Evolutionary conservation across 208 protist genomes (phyloP).

Genomic region (Balamuthia mandrillaris): DNA sequence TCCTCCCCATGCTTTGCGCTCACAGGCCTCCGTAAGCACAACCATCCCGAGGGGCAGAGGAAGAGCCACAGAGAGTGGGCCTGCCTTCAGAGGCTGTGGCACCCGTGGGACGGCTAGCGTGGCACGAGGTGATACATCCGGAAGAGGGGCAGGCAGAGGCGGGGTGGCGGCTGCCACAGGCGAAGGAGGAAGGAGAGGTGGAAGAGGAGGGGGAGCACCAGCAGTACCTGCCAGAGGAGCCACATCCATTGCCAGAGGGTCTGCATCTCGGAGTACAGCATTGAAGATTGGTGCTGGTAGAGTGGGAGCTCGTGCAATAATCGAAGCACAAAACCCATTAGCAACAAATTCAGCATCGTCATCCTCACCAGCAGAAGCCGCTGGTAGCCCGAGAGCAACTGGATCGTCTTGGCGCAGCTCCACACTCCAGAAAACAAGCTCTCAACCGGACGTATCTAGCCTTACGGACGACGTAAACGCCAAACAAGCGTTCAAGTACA

Average conservation of each 20-base stretch:
- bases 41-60: neutral
- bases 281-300: neutral
- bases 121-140: no score
- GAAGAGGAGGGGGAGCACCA: no score
- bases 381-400: neutral
- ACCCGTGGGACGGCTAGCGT: no score
- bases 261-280: no score
- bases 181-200: no score
- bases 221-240: no score
- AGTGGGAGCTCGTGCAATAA: neutral
- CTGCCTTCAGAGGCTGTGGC: no score
- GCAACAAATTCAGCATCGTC: neutral
- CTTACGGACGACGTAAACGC: conserved; percentile 42
- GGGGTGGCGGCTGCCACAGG: no score
- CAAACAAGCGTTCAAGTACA: conserved; percentile 60
- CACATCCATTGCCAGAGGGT: no score
- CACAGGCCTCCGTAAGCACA: neutral
- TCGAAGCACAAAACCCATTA: neutral
- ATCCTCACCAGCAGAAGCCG: neutral
- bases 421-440: neutral
- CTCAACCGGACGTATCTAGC: conserved; percentile 27
- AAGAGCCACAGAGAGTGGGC: neutral
- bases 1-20: neutral
- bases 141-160: no score
- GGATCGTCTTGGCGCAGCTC: neutral